These are phyloP conservation scores for Pythium volutum DNA, from an alignment of 352 stramenopile genomes.

Conservation along the genomic window DNA sequence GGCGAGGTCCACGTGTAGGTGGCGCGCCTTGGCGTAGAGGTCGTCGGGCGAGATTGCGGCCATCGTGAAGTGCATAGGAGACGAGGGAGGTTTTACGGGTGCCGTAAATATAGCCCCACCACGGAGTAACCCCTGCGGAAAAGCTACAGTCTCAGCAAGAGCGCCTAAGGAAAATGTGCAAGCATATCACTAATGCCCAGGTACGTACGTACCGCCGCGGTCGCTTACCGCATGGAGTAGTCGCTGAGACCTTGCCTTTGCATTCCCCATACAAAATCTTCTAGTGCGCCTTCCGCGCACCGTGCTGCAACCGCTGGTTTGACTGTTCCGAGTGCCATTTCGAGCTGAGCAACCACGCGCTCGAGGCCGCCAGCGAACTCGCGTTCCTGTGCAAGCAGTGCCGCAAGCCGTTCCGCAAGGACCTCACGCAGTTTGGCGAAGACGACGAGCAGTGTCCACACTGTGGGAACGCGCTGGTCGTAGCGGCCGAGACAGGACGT, in stretches of 20 bases:
- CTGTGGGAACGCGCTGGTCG: conserved; percentile 46
- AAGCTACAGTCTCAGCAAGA: neutral
- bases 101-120: neutral
- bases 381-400: conserved; percentile 70
- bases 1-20: conserved; percentile 43
- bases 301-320: conserved; percentile 76
- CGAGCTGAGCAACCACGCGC: conserved; percentile 54
- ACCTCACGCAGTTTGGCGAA: conserved; percentile 42
- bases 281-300: conserved; percentile 60
- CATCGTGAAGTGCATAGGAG: neutral
- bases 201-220: no score
- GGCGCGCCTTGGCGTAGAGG: conserved; percentile 38
- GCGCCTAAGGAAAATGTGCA: conserved; percentile 36
- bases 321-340: conserved; percentile 78
- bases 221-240: no score
- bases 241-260: neutral
- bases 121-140: neutral
- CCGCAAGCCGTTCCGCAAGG: conserved; percentile 60
- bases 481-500: conserved; percentile 17
- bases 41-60: conserved; percentile 39
- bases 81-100: no score
- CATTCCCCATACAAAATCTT: no score
- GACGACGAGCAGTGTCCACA: conserved; percentile 67
- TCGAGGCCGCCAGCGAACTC: conserved; percentile 42
- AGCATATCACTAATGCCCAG: conserved; percentile 44